Percentiles rank a stretch among this genome's conserved stretches.
These are phyloP conservation scores for Flaveria linearis DNA, from an alignment of 129 eudicot species.

Conservation along the genomic window DNA sequence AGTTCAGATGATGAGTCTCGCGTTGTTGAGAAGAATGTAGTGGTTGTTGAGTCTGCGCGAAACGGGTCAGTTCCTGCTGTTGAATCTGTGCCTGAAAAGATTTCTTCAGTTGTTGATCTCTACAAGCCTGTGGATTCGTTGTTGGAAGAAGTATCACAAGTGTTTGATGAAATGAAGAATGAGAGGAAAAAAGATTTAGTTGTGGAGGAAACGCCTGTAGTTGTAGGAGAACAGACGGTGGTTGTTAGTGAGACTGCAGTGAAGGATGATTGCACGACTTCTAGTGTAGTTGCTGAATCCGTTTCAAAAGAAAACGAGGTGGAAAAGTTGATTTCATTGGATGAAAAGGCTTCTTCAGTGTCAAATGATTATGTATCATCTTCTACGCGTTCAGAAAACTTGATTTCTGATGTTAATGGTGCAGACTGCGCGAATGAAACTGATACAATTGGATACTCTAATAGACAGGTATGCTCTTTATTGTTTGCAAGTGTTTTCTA, in stretches of 20 bases:
- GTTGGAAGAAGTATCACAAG: constrained; percentile 32
- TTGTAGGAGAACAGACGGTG: constrained; percentile 30
- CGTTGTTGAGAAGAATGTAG: constrained; percentile 40
- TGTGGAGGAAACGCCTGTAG: too few relatives aligned
- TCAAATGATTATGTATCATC: constrained; percentile 30
- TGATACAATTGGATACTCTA: constrained; percentile 38
- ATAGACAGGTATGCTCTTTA: constrained; percentile 43
- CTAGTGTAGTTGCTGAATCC: constrained; percentile 31
- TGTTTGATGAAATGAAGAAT: constrained; percentile 27
- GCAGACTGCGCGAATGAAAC: constrained; percentile 40
- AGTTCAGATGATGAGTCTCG: constrained; percentile 65
- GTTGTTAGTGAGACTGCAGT: constrained; percentile 24
- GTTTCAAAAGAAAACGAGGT: constrained; percentile 34
- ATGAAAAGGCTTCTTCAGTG: constrained; percentile 30
- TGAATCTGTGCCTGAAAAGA: constrained; percentile 37
- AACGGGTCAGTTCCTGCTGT: constrained; percentile 38
- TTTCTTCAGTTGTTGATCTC: constrained; percentile 37
- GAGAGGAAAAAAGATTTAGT: constrained; percentile 22
- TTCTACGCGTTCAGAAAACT: constrained; percentile 28
- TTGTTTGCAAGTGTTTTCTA: constrained; percentile 1
- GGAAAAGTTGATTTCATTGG: constrained; percentile 26
- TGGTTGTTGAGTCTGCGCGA: constrained; percentile 34
- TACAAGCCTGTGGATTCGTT: constrained; percentile 39
- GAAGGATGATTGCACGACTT: constrained; percentile 27
- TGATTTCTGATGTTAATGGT: constrained; percentile 38